Conservation (phyloP, 2,329 filamentous ascomycete genomes). For the Coniosporium uncinatum region DNA sequence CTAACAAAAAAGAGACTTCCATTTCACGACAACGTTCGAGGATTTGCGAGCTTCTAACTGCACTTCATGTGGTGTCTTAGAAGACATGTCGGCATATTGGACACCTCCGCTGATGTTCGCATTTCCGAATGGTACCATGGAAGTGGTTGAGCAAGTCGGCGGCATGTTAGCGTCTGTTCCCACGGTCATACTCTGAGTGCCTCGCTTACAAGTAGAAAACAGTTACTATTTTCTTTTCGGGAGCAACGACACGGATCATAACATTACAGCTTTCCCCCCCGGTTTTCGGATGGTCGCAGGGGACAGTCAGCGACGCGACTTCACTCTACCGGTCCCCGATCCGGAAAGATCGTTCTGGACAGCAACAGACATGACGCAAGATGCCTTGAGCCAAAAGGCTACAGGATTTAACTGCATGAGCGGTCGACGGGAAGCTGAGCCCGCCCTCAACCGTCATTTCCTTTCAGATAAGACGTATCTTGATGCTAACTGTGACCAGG, state of each 20-base stretch:
- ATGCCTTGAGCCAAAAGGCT: constrained; percentile 70
- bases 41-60: constrained; percentile 59
- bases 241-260: no score
- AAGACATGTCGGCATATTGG: constrained; percentile 89
- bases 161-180: constrained; percentile 87
- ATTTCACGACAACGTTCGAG: no score
- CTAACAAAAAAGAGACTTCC: no score
- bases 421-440: constrained; percentile 63
- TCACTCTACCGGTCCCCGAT: constrained; percentile 58
- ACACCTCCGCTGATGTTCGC: constrained; percentile 74
- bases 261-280: constrained; percentile 66
- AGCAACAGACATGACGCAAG: constrained; percentile 59
- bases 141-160: constrained; percentile 68
- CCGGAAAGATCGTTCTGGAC: constrained; percentile 68
- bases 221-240: constrained; percentile 85
- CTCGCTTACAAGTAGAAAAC: no score
- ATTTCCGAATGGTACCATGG: constrained; percentile 59
- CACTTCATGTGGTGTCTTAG: constrained; percentile 73
- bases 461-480: constrained; percentile 76
- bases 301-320: constrained; percentile 61
- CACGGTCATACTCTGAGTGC: no score
- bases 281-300: constrained; percentile 83
- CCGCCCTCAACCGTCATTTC: constrained; percentile 74
- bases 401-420: constrained; percentile 95
- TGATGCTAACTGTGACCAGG: constrained; percentile 77